Evolutionary conservation across 1,284 basidiomycete genomes (phyloP).

Genomic region (Rhodotorula glutinis): DNA sequence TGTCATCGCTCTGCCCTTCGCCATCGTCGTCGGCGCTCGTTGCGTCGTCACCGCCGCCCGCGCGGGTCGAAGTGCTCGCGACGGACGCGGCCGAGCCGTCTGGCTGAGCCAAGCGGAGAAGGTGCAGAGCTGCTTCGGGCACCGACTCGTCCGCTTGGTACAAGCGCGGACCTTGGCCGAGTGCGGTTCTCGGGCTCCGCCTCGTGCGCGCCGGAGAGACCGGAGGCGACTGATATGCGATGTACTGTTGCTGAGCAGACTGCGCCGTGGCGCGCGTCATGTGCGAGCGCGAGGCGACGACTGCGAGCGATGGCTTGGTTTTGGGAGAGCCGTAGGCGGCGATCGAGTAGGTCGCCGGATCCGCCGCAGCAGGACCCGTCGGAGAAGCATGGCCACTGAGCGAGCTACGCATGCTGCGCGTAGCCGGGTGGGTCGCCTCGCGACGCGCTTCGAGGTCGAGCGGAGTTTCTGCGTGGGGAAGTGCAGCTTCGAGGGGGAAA

Average conservation of each 20-base stretch:
- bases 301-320: not conserved
- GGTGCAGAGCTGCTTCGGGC: constrained; percentile 36
- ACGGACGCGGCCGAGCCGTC: constrained; percentile 23
- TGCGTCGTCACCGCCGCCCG: constrained; percentile 20
- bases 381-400: not conserved
- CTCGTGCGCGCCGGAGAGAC: not conserved
- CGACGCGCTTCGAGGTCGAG: too few relatives aligned
- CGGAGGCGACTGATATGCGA: constrained; percentile 1
- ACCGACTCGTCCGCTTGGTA: constrained; percentile 31
- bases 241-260: not conserved
- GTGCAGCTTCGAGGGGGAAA: too few relatives aligned
- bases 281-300: not conserved
- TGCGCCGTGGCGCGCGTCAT: not conserved
- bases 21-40: constrained; percentile 29
- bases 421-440: not conserved
- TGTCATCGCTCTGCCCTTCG: constrained; percentile 37
- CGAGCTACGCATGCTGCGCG: not conserved
- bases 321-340: constrained; percentile 5
- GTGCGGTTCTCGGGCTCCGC: not conserved
- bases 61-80: constrained; percentile 25
- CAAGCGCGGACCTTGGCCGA: not conserved
- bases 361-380: not conserved
- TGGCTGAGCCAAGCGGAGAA: constrained; percentile 35
- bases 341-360: constrained; percentile 17
- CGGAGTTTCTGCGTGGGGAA: too few relatives aligned